Conservation (phyloP, 2,329 filamentous ascomycete species). For the Keithomyces neogunnii region DNA sequence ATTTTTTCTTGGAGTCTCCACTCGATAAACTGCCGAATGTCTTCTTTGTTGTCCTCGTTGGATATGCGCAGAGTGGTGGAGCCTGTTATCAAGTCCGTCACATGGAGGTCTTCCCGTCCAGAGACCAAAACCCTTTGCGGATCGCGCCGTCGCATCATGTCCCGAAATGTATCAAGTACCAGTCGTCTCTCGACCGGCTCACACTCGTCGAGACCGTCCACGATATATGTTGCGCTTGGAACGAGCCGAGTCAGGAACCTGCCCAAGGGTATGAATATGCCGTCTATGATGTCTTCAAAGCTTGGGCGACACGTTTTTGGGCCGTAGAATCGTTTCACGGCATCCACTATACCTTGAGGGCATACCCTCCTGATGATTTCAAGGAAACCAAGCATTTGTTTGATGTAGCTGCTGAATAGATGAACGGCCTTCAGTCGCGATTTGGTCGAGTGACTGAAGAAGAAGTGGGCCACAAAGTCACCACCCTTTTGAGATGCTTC, state of each 20-base stretch:
- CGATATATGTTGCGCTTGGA: neutral
- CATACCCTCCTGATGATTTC: neutral
- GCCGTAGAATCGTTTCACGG: neutral
- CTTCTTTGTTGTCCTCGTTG: neutral
- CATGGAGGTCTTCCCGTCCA: slow-evolving; percentile 1
- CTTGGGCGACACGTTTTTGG: neutral
- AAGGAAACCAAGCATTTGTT: neutral
- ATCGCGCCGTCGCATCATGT: neutral
- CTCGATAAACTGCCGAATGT: slow-evolving; percentile 1
- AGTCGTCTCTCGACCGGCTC: neutral
- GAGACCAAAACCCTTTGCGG: neutral
- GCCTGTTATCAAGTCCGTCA: neutral
- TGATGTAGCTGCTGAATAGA: neutral
- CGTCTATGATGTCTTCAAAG: neutral
- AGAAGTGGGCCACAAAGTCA: slow-evolving; percentile 1
- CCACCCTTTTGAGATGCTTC: neutral
- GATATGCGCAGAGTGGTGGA: neutral
- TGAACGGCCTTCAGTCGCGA: neutral
- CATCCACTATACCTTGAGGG: neutral
- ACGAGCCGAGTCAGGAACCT: neutral
- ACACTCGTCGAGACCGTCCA: slow-evolving; percentile 1
- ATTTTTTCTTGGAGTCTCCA: neutral
- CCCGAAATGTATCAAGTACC: neutral
- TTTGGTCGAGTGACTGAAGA: neutral
- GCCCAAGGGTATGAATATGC: neutral